phyloP scores from a whole-genome alignment of 2,329 filamentous ascomycete genomes.

The Arachnopeziza araneosa region DNA sequence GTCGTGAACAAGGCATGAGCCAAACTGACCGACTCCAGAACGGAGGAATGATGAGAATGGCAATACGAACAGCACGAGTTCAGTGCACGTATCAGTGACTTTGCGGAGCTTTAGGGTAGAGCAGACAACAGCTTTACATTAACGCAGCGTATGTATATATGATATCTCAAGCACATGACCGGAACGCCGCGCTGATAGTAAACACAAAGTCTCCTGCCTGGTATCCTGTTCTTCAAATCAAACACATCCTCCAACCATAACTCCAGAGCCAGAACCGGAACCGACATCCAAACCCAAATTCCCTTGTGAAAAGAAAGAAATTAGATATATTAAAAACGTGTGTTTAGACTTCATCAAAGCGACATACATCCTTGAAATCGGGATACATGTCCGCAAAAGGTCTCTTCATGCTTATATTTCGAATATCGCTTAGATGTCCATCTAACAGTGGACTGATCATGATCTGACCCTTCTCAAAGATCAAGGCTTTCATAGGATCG shows the following conservation, averaged over 20 bases:
- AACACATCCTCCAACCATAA: background rate
- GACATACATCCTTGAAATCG: constrained; percentile 27
- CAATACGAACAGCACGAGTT: background rate
- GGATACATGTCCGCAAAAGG: constrained; percentile 28
- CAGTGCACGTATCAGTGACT: background rate
- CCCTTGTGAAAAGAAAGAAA: no score
- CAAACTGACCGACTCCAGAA: no score
- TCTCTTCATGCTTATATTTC: constrained; percentile 27
- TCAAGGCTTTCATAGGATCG: constrained; percentile 22
- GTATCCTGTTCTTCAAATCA: background rate
- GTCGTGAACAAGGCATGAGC: no score
- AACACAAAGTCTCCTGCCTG: background rate
- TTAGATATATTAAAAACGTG: background rate
- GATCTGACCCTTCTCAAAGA: constrained; percentile 24
- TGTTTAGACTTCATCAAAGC: constrained; percentile 23
- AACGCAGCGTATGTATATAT: background rate
- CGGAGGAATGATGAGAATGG: background rate
- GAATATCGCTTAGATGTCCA: constrained; percentile 22
- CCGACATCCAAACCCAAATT: background rate
- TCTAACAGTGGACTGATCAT: constrained; percentile 21
- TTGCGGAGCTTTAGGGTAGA: background rate
- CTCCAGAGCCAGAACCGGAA: background rate
- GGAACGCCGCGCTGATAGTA: background rate
- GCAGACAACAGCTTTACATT: background rate
- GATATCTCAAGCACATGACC: background rate